Base-by-base conservation (phyloP, 768 basidiomycete genomes). In the Suillus sp. region DNA sequence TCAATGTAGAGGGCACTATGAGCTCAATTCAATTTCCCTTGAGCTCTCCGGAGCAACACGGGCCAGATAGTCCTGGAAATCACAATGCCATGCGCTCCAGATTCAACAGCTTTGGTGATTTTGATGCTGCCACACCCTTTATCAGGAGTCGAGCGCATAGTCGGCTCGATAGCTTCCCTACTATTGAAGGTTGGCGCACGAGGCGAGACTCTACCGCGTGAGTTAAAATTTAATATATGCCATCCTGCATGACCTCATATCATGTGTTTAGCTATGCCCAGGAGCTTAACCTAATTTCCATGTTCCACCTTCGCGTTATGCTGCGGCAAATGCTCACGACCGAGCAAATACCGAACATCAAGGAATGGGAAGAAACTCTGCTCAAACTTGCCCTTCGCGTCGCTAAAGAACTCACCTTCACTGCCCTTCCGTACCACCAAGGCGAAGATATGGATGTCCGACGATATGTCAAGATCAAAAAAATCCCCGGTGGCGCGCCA, bases 401-500 rank as follows among this genome's bases (percentile, higher is more conserved):
- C 50, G 93, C 95, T 3, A 86, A 88, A 25, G 92, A 93, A 62
- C 80, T 96, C 63, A 91, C 92, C 0, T 93, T 95, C 72, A 90
- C 90, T 3, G 78, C 84, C 35, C 71, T 81, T 37, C 82, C 84
- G 10, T 88, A 93, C 66, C 84, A 89, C 6, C 89, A 93, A 72
- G 94, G 94, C 2, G 92, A 95, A 68, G 92, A 93, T 66, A 95
- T 98, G 88, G 97, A 99, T 74, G 90, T 97, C 27, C 83, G 96
- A 37, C 86, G 90, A 43, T 97, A 96, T 69, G 95, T 99, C 54
- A 98, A 98, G 78, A 96, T 99, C 77, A 99, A 99, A 81, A 96
- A 96, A 77, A 91, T 99, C 18, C 96, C 97, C 0, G 97, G 97
- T 27, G 97, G 97, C 4, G 80, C 85, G 42, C 95, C 96, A 22